Percentiles rank a stretch among this genome's conserved stretches.
phyloP scores from a whole-genome alignment of 768 basidiomycete species.

The Leccinum broughii region DNA sequence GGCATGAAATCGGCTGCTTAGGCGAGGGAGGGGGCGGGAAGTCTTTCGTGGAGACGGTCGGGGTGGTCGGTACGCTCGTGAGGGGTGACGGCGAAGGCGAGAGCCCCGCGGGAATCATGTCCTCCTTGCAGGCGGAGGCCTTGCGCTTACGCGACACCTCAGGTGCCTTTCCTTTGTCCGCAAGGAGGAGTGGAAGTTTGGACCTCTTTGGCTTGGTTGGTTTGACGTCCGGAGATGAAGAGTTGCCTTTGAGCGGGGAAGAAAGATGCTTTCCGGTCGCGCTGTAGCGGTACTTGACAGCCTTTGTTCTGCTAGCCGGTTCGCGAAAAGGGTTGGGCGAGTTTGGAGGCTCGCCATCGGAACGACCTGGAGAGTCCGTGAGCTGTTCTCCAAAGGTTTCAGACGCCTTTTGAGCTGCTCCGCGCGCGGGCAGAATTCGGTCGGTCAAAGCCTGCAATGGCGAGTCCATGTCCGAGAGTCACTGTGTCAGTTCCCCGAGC shows the following conservation, averaged over 20 bases:
- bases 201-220: conserved; percentile 7
- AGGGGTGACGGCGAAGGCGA: conserved; percentile 27
- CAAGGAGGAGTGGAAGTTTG: conserved; percentile 17
- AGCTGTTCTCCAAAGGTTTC: conserved; percentile 36
- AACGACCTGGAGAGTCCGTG: conserved; percentile 24
- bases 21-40: conserved; percentile 19
- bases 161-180: conserved; percentile 7
- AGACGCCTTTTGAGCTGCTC: conserved; percentile 36
- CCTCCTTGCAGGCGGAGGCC: conserved; percentile 15
- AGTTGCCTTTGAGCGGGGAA: conserved; percentile 32
- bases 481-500: conserved; percentile 19
- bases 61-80: conserved; percentile 26
- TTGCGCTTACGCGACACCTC: conserved; percentile 32
- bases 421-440: conserved; percentile 29
- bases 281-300: conserved; percentile 35
- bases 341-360: conserved; percentile 23
- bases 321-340: conserved; percentile 28
- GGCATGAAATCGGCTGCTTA: not conserved
- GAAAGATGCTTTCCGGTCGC: conserved; percentile 36
- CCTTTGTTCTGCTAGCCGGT: conserved; percentile 23
- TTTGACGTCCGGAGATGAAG: conserved; percentile 34
- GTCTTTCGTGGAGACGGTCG: conserved; percentile 13
- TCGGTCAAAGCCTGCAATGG: conserved; percentile 13
- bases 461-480: not conserved
- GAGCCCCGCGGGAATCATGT: conserved; percentile 8